These are phyloP conservation scores for Camellia granthamiana DNA, from an alignment of 148 eudicot species.

Conservation along the genomic window DNA sequence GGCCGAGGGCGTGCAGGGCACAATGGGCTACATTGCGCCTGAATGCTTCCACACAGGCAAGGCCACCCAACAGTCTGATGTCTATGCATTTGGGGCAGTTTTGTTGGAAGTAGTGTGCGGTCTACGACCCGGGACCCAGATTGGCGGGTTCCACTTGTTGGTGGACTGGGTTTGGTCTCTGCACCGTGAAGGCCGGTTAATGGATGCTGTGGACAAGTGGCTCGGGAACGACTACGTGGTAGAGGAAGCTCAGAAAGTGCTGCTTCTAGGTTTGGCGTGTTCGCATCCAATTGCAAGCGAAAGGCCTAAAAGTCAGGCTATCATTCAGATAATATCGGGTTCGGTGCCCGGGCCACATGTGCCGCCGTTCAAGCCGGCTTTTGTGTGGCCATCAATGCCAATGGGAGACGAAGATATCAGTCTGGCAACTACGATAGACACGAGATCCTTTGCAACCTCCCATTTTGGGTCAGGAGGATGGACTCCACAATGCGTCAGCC, in stretches of 20 bases:
- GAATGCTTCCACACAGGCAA: slow-evolving; percentile 82
- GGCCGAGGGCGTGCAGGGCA: slow-evolving; percentile 67
- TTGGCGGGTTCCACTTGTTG: slow-evolving; percentile 38
- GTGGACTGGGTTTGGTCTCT: slow-evolving; percentile 84
- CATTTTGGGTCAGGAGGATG: slow-evolving; percentile 23
- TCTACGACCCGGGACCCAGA: slow-evolving; percentile 50
- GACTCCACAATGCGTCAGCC: slow-evolving; percentile 24
- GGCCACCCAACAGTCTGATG: slow-evolving; percentile 68
- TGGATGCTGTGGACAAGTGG: slow-evolving; percentile 57
- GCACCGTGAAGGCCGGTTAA: slow-evolving; percentile 55
- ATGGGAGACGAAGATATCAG: slow-evolving; percentile 26
- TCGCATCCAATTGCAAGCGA: slow-evolving; percentile 60
- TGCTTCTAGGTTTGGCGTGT: slow-evolving; percentile 71
- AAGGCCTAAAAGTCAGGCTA: slow-evolving; percentile 54
- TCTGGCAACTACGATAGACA: slow-evolving; percentile 17
- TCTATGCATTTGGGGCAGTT: slow-evolving; percentile 70
- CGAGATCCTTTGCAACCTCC: slow-evolving; percentile 21
- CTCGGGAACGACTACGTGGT: slow-evolving; percentile 36
- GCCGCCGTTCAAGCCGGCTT: slow-evolving; percentile 69
- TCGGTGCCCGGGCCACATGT: slow-evolving; percentile 43
- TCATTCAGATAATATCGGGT: slow-evolving; percentile 63
- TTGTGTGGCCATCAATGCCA: slow-evolving; percentile 62
- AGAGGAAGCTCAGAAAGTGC: slow-evolving; percentile 58
- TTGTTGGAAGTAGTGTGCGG: slow-evolving; percentile 69
- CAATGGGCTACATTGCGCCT: slow-evolving; percentile 85